Percentiles rank a stretch among this genome's conserved stretches.
These are phyloP conservation scores for Neonectria ditissima DNA, from an alignment of 2,329 filamentous ascomycete species.

Conservation along the genomic window DNA sequence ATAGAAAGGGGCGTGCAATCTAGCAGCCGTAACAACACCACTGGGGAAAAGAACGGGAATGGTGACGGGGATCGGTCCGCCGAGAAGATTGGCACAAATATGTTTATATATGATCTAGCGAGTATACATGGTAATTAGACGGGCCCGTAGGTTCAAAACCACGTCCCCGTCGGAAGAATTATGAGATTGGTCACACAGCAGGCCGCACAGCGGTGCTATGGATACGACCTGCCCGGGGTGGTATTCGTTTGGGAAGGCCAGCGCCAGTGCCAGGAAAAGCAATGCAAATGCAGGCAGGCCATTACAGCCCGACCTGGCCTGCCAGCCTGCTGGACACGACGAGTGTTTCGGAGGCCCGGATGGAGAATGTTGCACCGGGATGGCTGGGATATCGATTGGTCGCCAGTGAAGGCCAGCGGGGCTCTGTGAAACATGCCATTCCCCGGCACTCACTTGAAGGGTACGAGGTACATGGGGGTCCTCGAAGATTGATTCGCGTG, in stretches of 20 bases:
- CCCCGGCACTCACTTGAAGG: constrained; percentile 16
- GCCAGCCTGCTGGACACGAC: not conserved
- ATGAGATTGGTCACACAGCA: not conserved
- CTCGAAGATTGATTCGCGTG: constrained; percentile 17
- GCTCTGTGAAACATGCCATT: constrained; percentile 26
- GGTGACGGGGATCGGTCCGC: constrained; percentile 1
- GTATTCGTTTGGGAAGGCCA: not conserved
- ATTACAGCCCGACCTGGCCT: not conserved
- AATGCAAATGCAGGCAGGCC: not conserved
- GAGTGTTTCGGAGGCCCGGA: constrained; percentile 27
- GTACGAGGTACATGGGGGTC: not conserved
- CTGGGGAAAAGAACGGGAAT: constrained; percentile 7
- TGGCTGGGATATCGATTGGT: constrained; percentile 6
- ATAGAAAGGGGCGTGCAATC: constrained; percentile 14
- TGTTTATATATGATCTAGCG: constrained; percentile 1
- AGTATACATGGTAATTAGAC: not conserved
- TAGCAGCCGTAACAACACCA: constrained; percentile 6
- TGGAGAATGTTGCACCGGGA: constrained; percentile 22
- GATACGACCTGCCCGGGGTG: not conserved
- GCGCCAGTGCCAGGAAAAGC: not conserved
- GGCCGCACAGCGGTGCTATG: not conserved
- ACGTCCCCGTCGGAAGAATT: not conserved
- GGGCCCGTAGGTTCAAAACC: not conserved
- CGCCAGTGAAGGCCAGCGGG: not conserved
- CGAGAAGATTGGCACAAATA: constrained; percentile 11